These are phyloP conservation scores for Hondaea fermentalgiana DNA, from an alignment of 108 stramenopile species.

Conservation along the genomic window DNA sequence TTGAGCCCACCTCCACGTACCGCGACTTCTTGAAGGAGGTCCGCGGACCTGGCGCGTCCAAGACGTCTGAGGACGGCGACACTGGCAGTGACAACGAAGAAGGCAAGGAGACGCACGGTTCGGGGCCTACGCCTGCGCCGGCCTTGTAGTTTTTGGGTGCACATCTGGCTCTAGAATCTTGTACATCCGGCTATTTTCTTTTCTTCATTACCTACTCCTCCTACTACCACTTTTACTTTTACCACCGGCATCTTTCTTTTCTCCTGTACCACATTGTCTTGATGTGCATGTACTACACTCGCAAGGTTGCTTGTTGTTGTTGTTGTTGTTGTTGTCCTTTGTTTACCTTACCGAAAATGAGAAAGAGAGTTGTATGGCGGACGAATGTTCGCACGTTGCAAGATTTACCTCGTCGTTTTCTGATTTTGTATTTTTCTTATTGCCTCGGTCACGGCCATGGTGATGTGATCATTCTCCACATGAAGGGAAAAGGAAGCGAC, in stretches of 20 bases:
- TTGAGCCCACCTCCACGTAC: constrained; percentile 65
- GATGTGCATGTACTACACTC: no score
- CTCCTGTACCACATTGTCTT: no score
- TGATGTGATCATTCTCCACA: background rate
- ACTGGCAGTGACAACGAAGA: constrained; percentile 19
- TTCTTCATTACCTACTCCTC: background rate
- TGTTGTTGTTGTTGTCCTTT: no score
- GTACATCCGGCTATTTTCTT: background rate
- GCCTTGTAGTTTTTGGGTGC: background rate
- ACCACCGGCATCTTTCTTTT: no score
- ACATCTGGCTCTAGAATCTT: background rate
- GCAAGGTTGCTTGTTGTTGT: no score
- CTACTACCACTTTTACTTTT: no score
- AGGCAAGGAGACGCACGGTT: background rate
- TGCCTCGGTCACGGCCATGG: background rate
- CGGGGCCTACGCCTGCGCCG: background rate
- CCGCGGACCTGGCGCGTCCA: constrained; percentile 13
- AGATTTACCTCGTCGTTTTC: no score
- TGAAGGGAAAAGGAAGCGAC: background rate
- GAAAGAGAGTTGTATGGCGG: no score
- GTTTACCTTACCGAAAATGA: no score
- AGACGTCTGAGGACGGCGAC: constrained; percentile 9
- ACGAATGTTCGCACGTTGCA: no score
- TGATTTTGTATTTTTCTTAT: background rate
- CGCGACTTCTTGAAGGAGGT: constrained; percentile 59